A percentile compares a stretch with the other conserved stretches of the same genome.
Evolutionary conservation across 2,329 filamentous ascomycete species (phyloP).

Genomic region (Paraphaeosphaeria sporulosa): DNA sequence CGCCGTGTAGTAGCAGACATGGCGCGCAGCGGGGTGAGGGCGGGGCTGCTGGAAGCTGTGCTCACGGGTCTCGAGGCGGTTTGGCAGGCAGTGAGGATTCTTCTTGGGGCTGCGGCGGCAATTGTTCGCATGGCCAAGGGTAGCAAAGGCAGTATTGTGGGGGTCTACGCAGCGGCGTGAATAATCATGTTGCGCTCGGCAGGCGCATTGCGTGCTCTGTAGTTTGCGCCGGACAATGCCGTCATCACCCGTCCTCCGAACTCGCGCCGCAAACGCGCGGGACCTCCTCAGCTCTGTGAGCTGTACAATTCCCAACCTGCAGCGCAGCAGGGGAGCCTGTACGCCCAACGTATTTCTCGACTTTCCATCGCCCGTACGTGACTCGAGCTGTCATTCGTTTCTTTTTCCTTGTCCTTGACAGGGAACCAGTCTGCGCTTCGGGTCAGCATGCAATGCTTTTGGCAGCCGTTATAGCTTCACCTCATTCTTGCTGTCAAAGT

Average conservation of each 20-base stretch:
- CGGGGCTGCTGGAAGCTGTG: constrained; percentile 19
- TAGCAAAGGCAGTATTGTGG: background rate
- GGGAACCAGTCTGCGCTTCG: background rate
- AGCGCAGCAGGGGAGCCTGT: background rate
- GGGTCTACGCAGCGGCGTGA: background rate
- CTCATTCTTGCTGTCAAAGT: background rate
- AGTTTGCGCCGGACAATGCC: constrained; percentile 30
- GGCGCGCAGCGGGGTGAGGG: constrained; percentile 34
- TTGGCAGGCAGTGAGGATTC: constrained; percentile 7
- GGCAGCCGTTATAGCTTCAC: background rate
- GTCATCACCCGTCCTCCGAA: constrained; percentile 40
- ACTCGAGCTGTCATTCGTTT: background rate
- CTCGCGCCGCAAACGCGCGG: constrained; percentile 14
- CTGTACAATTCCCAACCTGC: background rate
- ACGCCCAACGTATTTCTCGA: background rate
- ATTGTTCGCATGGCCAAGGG: constrained; percentile 20
- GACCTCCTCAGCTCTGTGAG: background rate
- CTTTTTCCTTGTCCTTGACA: too few relatives aligned
- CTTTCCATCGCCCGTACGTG: background rate
- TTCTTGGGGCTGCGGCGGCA: constrained; percentile 16
- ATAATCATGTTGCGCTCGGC: background rate
- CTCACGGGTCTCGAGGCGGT: background rate
- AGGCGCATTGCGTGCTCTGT: constrained; percentile 39
- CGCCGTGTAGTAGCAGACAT: constrained; percentile 47
- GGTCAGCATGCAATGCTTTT: background rate